Percentiles rank a stretch among this genome's conserved stretches.
Evolutionary conservation across 192 early-diverging fungal species (phyloP).

Genomic region (Lobosporangium transversale): DNA sequence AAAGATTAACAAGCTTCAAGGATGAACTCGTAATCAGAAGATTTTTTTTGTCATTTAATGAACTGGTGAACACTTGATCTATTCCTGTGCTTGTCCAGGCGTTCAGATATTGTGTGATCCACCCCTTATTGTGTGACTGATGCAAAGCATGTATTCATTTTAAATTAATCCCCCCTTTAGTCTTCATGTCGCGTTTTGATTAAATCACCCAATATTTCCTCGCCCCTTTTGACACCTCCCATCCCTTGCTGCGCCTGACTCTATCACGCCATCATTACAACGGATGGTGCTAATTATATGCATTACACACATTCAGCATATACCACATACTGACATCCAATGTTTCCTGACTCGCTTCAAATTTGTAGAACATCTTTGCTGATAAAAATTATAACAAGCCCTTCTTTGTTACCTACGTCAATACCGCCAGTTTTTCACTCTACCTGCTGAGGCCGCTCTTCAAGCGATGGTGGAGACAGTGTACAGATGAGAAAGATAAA

Average conservation of each 20-base stretch:
- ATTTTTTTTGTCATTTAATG: no score
- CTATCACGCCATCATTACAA: constrained; percentile 5
- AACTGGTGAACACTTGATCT: not conserved
- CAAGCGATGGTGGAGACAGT: constrained; percentile 1
- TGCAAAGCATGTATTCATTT: not conserved
- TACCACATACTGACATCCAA: no score
- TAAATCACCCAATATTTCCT: no score
- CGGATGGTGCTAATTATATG: not conserved
- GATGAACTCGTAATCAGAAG: no score
- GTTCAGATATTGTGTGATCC: not conserved
- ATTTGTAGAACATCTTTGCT: constrained; percentile 69
- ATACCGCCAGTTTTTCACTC: constrained; percentile 79
- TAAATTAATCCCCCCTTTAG: not conserved
- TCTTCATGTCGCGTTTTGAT: no score
- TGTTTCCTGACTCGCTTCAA: no score
- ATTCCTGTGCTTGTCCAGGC: not conserved
- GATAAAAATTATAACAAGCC: constrained; percentile 77
- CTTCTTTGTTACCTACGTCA: constrained; percentile 82
- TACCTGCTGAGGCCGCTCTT: constrained; percentile 65
- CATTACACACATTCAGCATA: no score
- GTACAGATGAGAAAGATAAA: constrained; percentile 1
- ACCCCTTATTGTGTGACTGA: constrained; percentile 1
- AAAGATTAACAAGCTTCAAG: not conserved
- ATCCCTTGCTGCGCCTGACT: not conserved
- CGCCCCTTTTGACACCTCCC: no score